These are phyloP conservation scores for Petunia axillaris DNA, from an alignment of 257 asterid species.

Conservation along the genomic window DNA sequence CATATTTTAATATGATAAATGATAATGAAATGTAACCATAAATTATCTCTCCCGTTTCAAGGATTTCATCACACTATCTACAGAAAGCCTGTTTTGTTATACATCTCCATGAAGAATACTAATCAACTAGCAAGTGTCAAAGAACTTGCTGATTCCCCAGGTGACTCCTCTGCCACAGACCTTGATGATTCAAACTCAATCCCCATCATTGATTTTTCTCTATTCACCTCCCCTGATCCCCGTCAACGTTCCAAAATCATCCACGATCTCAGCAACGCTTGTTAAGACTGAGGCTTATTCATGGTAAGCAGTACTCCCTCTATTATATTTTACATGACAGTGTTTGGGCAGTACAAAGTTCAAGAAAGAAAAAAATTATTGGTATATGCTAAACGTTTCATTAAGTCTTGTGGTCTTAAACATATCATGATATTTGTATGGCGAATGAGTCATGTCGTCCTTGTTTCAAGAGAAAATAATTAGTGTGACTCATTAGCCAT, in stretches of 20 bases:
- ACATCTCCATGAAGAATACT: background rate
- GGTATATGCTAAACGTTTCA: too few relatives aligned
- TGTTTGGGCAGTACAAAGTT: too few relatives aligned
- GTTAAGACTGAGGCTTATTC: conserved; percentile 67
- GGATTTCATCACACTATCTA: background rate
- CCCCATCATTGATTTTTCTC: conserved; percentile 52
- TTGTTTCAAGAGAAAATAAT: too few relatives aligned
- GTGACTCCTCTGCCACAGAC: conserved; percentile 35
- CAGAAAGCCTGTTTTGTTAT: background rate
- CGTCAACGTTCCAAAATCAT: conserved; percentile 42
- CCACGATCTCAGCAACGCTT: conserved; percentile 46
- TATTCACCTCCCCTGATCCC: conserved; percentile 40
- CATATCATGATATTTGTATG: too few relatives aligned
- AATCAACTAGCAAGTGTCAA: conserved; percentile 29
- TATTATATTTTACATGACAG: too few relatives aligned
- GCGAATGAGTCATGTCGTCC: too few relatives aligned
- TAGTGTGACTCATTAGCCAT: too few relatives aligned
- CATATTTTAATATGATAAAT: too few relatives aligned
- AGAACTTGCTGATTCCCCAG: conserved; percentile 40
- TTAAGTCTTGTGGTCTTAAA: too few relatives aligned
- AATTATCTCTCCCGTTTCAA: background rate
- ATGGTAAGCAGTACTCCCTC: conserved; percentile 38
- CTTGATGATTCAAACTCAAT: conserved; percentile 37
- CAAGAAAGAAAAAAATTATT: too few relatives aligned
- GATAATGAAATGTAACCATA: background rate